A percentile compares a stretch with the other conserved stretches of the same genome.
phyloP scores from a whole-genome alignment of 108 stramenopile species.

The Nitzschia sp. region DNA sequence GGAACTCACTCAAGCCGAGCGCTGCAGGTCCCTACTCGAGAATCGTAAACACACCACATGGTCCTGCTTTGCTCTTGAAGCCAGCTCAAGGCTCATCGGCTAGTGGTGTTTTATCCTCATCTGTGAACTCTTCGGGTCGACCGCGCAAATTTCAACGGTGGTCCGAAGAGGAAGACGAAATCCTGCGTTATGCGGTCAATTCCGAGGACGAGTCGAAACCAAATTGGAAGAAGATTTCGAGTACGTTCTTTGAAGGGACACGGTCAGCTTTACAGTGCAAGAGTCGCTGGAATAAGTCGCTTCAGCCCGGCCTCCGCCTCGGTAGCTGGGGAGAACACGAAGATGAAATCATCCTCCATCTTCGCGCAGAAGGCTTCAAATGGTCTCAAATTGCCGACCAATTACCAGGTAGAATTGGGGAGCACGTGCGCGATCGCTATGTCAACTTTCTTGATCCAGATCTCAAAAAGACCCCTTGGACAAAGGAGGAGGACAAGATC shows the following conservation, averaged over 20 bases:
- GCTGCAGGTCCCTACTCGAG: neutral
- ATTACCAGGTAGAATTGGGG: conserved; percentile 91
- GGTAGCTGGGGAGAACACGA: conserved; percentile 82
- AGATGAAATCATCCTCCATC: conserved; percentile 65
- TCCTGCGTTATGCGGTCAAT: conserved; percentile 21
- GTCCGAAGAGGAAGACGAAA: conserved; percentile 37
- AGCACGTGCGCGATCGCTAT: conserved; percentile 95
- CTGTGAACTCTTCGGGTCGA: neutral
- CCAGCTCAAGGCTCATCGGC: neutral
- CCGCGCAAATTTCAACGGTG: conserved; percentile 32
- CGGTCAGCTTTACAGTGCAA: conserved; percentile 86
- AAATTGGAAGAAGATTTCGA: conserved; percentile 34
- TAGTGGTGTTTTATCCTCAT: neutral
- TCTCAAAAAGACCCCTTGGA: conserved; percentile 82
- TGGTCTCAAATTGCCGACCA: conserved; percentile 75
- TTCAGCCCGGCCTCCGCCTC: conserved; percentile 87
- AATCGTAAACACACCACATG: conserved; percentile 10
- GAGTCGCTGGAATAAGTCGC: conserved; percentile 88
- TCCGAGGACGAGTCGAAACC: neutral
- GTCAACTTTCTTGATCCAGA: conserved; percentile 90
- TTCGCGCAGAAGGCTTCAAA: conserved; percentile 35
- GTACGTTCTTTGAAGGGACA: conserved; percentile 36
- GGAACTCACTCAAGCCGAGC: no score
- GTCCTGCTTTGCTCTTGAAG: conserved; percentile 8
- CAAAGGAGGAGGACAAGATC: conserved; percentile 74